Conservation (phyloP, 768 basidiomycete species). For the Auricularia sp. region DNA sequence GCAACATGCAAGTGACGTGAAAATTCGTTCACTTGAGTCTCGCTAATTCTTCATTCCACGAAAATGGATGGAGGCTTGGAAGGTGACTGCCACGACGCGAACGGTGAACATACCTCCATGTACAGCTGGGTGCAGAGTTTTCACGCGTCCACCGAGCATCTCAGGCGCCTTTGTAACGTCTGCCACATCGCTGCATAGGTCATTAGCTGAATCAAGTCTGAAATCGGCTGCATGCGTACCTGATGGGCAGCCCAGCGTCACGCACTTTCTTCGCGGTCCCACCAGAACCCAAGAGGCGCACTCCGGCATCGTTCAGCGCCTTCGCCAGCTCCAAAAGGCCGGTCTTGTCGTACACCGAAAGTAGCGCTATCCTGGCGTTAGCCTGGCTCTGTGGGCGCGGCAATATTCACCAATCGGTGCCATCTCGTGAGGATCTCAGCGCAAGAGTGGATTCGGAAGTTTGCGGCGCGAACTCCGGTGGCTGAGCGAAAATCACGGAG, state of each 20-base stretch:
- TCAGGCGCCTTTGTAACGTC: slow-evolving; percentile 97
- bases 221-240: slow-evolving; percentile 43
- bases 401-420: slow-evolving; percentile 7
- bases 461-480: no score
- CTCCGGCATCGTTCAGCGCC: slow-evolving; percentile 70
- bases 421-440: neutral
- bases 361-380: slow-evolving; percentile 45
- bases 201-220: neutral
- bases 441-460: no score
- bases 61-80: no score
- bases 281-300: slow-evolving; percentile 87
- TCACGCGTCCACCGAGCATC: slow-evolving; percentile 97
- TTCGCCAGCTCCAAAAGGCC: slow-evolving; percentile 80
- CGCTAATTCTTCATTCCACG: no score
- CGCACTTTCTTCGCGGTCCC: slow-evolving; percentile 97
- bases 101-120: slow-evolving; percentile 64
- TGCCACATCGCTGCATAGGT: slow-evolving; percentile 73
- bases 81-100: slow-evolving; percentile 5
- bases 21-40: no score
- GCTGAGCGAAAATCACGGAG: no score
- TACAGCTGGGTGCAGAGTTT: slow-evolving; percentile 95
- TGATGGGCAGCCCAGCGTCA: slow-evolving; percentile 82
- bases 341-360: slow-evolving; percentile 96
- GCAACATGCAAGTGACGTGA: no score
- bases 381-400: neutral